phyloP scores from a whole-genome alignment of 352 stramenopile genomes.

The Phytophthora hybrid region DNA sequence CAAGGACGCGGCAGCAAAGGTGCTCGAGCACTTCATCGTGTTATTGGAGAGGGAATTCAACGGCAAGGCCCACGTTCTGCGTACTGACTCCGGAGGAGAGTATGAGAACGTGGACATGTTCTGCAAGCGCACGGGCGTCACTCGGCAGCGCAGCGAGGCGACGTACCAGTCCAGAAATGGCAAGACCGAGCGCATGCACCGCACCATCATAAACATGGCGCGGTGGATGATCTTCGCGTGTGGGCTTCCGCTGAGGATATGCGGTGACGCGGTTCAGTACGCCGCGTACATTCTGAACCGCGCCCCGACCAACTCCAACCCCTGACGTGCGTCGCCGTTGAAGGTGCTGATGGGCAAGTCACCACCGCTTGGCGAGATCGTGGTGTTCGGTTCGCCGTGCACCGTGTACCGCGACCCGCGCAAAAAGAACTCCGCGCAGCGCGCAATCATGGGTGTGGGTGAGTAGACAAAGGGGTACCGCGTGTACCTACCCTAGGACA shows the following conservation, averaged over 20 bases:
- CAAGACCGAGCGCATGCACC: slow-evolving; percentile 46
- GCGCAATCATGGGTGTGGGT: too few species aligned
- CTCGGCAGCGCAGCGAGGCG: not conserved
- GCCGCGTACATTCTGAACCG: slow-evolving; percentile 39
- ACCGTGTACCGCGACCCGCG: too few species aligned
- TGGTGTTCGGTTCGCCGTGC: too few species aligned
- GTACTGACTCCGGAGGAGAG: too few species aligned
- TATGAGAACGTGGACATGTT: slow-evolving; percentile 2
- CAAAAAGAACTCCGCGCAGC: not conserved
- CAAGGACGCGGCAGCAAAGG: slow-evolving; percentile 15
- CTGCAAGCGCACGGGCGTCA: not conserved
- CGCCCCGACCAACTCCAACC: slow-evolving; percentile 35
- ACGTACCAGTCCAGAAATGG: slow-evolving; percentile 27
- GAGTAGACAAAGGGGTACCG: not conserved
- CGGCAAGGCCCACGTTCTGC: too few species aligned
- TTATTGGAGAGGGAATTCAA: slow-evolving; percentile 4
- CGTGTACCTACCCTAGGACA: too few species aligned
- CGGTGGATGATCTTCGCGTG: slow-evolving; percentile 42
- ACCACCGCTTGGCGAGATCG: too few species aligned
- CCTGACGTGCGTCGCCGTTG: slow-evolving; percentile 8
- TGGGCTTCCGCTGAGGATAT: slow-evolving; percentile 32
- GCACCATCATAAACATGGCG: slow-evolving; percentile 44
- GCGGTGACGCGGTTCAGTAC: slow-evolving; percentile 39
- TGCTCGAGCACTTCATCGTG: slow-evolving; percentile 17
- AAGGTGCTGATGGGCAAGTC: slow-evolving; percentile 13